Percentiles rank a stretch among this genome's conserved stretches.
These are phyloP conservation scores for Candida parachauliodes DNA, from an alignment of 805 yeast species.

Conservation along the genomic window DNA sequence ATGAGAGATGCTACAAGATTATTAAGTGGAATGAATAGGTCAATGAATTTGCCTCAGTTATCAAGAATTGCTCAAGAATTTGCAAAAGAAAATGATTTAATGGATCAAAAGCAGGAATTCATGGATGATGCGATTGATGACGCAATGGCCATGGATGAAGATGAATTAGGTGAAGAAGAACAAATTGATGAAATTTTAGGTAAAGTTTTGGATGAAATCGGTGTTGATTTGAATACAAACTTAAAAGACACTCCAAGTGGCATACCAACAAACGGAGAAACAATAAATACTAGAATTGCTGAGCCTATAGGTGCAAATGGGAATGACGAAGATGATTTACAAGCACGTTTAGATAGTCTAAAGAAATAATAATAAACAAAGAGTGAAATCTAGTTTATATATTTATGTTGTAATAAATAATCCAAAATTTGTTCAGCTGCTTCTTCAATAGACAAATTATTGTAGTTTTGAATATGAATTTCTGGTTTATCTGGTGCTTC, in stretches of 20 bases:
- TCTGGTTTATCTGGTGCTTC: slow-evolving; percentile 89
- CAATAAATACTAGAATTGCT: slow-evolving; percentile 44
- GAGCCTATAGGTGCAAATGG: slow-evolving; percentile 38
- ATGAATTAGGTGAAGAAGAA: slow-evolving; percentile 75
- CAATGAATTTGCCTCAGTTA: slow-evolving; percentile 87
- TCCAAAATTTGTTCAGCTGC: slow-evolving; percentile 70
- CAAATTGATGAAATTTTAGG: slow-evolving; percentile 89
- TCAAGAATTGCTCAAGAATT: slow-evolving; percentile 92
- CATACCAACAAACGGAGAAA: slow-evolving; percentile 31
- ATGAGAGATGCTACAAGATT: slow-evolving; percentile 92
- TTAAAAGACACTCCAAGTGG: slow-evolving; percentile 45
- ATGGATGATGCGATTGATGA: slow-evolving; percentile 98
- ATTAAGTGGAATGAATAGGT: slow-evolving; percentile 80
- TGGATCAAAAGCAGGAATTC: slow-evolving; percentile 99
- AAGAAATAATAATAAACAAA: slow-evolving; percentile 43
- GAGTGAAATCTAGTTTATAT: slow-evolving; percentile 22
- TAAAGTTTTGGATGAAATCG: slow-evolving; percentile 93
- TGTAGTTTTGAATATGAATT: slow-evolving; percentile 71
- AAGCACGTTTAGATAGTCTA: slow-evolving; percentile 81
- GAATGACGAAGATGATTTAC: slow-evolving; percentile 71
- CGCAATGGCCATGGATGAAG: slow-evolving; percentile 82
- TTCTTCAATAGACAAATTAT: slow-evolving; percentile 67
- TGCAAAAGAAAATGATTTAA: slow-evolving; percentile 87
- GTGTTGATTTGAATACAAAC: slow-evolving; percentile 67
- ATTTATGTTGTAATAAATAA: slow-evolving; percentile 55